Conservation (phyloP, 2,329 filamentous ascomycete species). For the Fusarium sp. region DNA sequence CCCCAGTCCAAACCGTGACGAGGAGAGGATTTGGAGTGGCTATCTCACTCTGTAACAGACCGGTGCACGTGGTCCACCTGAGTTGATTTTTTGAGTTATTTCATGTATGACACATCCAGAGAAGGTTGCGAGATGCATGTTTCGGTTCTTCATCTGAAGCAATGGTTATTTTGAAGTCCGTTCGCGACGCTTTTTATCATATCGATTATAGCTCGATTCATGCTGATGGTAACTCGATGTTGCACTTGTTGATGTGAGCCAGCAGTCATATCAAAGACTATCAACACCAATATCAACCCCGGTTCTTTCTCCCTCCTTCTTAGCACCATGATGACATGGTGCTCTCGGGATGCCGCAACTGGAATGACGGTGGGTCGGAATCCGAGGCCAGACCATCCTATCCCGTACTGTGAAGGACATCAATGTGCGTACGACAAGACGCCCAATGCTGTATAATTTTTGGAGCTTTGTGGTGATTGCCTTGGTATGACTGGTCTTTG, state of each 20-base stretch:
- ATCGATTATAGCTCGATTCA: slow-evolving; percentile 16
- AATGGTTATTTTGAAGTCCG: slow-evolving; percentile 16
- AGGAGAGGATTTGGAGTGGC: slow-evolving; percentile 14
- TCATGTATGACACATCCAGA: slow-evolving; percentile 20
- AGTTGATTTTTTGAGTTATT: slow-evolving; percentile 13
- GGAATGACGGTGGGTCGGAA: slow-evolving; percentile 45
- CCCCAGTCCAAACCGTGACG: slow-evolving; percentile 16
- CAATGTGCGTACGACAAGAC: slow-evolving; percentile 7
- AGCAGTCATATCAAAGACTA: slow-evolving; percentile 15
- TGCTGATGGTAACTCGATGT: slow-evolving; percentile 6
- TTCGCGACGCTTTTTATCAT: not conserved
- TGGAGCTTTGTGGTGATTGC: slow-evolving; percentile 23
- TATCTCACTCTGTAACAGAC: slow-evolving; percentile 27
- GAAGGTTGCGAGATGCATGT: slow-evolving; percentile 18
- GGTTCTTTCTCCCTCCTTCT: slow-evolving; percentile 23
- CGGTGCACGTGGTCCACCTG: slow-evolving; percentile 28
- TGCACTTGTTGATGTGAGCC: slow-evolving; percentile 23
- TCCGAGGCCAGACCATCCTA: slow-evolving; percentile 28
- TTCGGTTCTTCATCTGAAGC: slow-evolving; percentile 22
- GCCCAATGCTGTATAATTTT: slow-evolving; percentile 5
- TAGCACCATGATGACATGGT: slow-evolving; percentile 38
- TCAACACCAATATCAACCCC: slow-evolving; percentile 11
- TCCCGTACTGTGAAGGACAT: slow-evolving; percentile 25
- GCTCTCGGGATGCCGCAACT: slow-evolving; percentile 46
- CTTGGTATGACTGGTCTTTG: slow-evolving; percentile 24